Base-by-base conservation (phyloP, 306 rosid genomes). In the Medicago lupulina region DNA sequence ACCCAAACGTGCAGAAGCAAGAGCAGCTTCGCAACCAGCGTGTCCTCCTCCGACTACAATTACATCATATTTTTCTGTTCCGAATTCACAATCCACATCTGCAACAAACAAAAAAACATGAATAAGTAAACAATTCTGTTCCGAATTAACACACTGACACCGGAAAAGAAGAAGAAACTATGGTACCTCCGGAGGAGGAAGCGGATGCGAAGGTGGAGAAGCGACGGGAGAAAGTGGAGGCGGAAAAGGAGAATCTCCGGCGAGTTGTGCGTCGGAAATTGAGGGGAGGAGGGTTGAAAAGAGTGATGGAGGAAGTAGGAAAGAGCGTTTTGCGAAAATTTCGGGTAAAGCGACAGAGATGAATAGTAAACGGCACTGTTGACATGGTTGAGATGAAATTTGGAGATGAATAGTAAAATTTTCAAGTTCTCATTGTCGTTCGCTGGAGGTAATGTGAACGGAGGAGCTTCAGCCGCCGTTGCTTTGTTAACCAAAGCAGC, bases 21-120 rank as follows among this genome's bases (percentile, higher is more conserved):
- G 83, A 34, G 85, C 85, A 54, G 98, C 98, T 85, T 95, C 98
- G 71, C 98, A 95, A 1, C 98, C 98, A 2, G 98, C 96, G 83
- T 92, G 98, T 11, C 98, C 98, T 81, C 98, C 98, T 81, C 98
- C 98, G 54, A 92, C 97, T 1, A 95, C 98, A 84, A 95, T 95
- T 76, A 92, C 98, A 77, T 95, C 98, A 57, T 87, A 95, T 46
- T 70, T 87, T 74, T 92, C 98, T 14, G 57, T 63, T 63, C 86
- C 93, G 31, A 44, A 50, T 41, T 76, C 76, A 77, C 41, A 76
- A 78, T 79, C 70, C 73, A 60, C 66, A 13, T 67, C 95, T 89
- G 85, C 74, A 75, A 28, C 31, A 28, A 28, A 78, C 54, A 50
- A 59, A 50, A 81, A 71, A 40, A 18, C 28, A 28, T 47, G 75